A percentile compares a stretch with the other conserved stretches of the same genome.
Evolutionary conservation across 805 yeast genomes (phyloP).

Genomic region (Lipomyces sp.): DNA sequence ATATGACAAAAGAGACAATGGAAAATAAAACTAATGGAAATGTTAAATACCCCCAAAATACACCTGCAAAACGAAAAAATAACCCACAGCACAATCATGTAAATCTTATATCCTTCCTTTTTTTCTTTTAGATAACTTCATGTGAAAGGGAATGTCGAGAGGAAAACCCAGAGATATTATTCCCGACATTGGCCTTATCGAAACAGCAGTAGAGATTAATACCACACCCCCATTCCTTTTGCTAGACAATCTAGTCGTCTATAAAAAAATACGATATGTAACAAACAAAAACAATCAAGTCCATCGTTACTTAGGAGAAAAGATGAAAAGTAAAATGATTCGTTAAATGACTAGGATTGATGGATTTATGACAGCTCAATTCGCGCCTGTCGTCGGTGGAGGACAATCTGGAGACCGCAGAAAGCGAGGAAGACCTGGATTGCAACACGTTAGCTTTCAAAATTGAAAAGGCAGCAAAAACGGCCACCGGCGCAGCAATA

Average conservation of each 20-base stretch:
- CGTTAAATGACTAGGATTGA: not conserved
- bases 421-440: slow-evolving; percentile 67
- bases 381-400: slow-evolving; percentile 30
- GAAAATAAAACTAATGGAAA: not conserved
- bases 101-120: not conserved
- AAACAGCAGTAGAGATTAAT: too few relatives aligned
- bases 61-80: not conserved
- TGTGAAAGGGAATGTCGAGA: not conserved
- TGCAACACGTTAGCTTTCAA: not conserved
- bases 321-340: slow-evolving; percentile 1
- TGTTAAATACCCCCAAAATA: slow-evolving; percentile 4
- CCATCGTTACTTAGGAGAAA: not conserved
- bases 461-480: too few relatives aligned
- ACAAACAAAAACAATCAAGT: not conserved
- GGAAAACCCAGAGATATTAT: not conserved
- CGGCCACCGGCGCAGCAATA: too few relatives aligned
- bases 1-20: slow-evolving; percentile 8
- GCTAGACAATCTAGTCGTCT: too few relatives aligned
- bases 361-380: slow-evolving; percentile 27
- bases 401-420: slow-evolving; percentile 80
- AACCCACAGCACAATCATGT: not conserved
- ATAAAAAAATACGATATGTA: not conserved
- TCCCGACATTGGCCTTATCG: too few relatives aligned
- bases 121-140: too few relatives aligned
- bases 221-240: too few relatives aligned